Percentiles rank a stretch among this genome's conserved stretches.
Conservation (phyloP, 331 rosid genomes). For the Acacia concinna region DNA sequence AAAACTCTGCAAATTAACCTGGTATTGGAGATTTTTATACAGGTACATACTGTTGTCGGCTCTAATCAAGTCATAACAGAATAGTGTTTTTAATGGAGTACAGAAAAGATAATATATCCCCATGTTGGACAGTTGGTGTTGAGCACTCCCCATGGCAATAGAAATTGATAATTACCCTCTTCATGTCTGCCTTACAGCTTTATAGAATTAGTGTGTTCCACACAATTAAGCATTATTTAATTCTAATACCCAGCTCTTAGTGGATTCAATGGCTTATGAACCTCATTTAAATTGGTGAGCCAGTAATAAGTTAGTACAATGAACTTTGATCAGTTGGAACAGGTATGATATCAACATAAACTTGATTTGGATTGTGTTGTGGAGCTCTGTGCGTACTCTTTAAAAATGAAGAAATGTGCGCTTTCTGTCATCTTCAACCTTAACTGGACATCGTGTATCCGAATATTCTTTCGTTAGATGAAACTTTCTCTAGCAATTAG, state of each 20-base stretch:
- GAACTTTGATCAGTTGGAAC: conserved; percentile 28
- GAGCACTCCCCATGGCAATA: conserved; percentile 26
- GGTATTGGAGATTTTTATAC: conserved; percentile 51
- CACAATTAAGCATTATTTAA: conserved; percentile 25
- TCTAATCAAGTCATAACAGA: conserved; percentile 50
- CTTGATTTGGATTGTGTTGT: not conserved
- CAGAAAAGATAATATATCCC: conserved; percentile 35
- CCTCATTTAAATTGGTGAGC: conserved; percentile 37
- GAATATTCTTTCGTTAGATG: not conserved
- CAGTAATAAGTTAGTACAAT: conserved; percentile 16
- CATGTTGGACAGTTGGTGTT: conserved; percentile 20
- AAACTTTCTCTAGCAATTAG: not conserved
- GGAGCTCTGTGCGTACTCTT: conserved; percentile 1
- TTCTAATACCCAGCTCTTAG: conserved; percentile 20
- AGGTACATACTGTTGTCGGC: conserved; percentile 49
- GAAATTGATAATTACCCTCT: conserved; percentile 28
- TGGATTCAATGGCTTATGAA: conserved; percentile 33
- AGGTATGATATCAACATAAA: conserved; percentile 34
- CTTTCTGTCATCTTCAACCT: not conserved
- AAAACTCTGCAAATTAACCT: conserved; percentile 52
- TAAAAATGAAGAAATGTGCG: not conserved
- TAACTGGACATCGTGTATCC: not conserved
- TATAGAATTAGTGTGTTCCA: conserved; percentile 7
- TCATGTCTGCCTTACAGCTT: conserved; percentile 29
- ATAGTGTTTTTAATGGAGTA: conserved; percentile 34